Conservation (phyloP, 768 basidiomycete species). For the Scleroderma bovista region DNA sequence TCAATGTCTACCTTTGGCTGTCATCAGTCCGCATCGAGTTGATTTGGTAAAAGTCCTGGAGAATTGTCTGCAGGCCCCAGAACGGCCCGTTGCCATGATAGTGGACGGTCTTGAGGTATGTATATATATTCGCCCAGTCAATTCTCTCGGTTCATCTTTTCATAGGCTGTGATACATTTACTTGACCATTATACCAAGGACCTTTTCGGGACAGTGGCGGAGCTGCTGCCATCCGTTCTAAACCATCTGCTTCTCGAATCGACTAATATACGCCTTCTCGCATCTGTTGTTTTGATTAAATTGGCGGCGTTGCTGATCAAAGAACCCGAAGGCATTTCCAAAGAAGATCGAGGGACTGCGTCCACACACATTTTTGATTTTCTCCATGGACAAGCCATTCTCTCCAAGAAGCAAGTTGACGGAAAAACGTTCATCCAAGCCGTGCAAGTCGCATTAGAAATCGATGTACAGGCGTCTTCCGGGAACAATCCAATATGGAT, state of each 20-base stretch:
- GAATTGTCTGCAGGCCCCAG: slow-evolving; percentile 29
- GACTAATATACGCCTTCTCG: slow-evolving; percentile 14
- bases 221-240: slow-evolving; percentile 19
- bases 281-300: slow-evolving; percentile 18
- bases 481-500: slow-evolving; percentile 39
- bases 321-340: slow-evolving; percentile 27
- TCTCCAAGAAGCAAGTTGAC: slow-evolving; percentile 1
- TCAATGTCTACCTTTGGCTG: slow-evolving; percentile 40
- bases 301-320: slow-evolving; percentile 25
- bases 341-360: slow-evolving; percentile 18
- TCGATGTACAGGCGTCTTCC: slow-evolving; percentile 12
- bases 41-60: slow-evolving; percentile 33
- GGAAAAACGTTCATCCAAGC: slow-evolving; percentile 19
- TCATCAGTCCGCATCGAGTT: slow-evolving; percentile 29
- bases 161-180: slow-evolving; percentile 21
- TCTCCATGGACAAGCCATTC: slow-evolving; percentile 9
- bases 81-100: slow-evolving; percentile 8
- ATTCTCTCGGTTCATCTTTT: slow-evolving; percentile 4
- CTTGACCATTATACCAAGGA: slow-evolving; percentile 11
- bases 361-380: slow-evolving; percentile 24
- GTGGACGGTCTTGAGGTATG: slow-evolving; percentile 28
- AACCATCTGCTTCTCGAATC: slow-evolving; percentile 10
- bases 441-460: slow-evolving; percentile 24
- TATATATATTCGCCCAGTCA: not conserved
- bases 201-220: slow-evolving; percentile 14